Evolutionary conservation across 208 protist genomes (phyloP), one percentile per base, ranked within the genome.

Genomic region (Trypanosoma cruzi): DNA sequence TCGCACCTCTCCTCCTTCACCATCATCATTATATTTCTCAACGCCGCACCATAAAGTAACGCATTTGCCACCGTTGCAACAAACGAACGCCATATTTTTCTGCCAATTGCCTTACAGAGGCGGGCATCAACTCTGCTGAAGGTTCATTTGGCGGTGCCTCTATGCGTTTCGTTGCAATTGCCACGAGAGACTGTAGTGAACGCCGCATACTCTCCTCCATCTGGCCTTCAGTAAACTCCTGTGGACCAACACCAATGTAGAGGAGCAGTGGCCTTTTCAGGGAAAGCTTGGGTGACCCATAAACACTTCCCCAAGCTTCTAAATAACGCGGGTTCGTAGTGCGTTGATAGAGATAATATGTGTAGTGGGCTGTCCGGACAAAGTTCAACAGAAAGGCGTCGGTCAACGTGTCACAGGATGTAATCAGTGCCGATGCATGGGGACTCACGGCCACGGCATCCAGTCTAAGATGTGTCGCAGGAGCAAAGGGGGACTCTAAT

Each of bases 181-280:
- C n/a, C 22, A 64, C 50, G 3, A 66, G 24, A 1, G 54, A n/a
- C 20, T 42, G 34, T 20, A 64, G 57, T 22, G 56, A 73, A n/a
- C 50, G 67, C 32, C 20, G 56, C 5, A 44, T 59, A 13, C 13
- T 42, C 31, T 52, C 67, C 26, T 53, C 28, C 36, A 66, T 66
- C 22, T 3, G 32, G 8, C 18, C 36, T 32, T 73, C 67, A 18
- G 59, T 48, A 57, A 73, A 73, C 40, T 73, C 67, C 48, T 66
- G 67, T 42, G 67, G 54, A 0, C 67, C 67, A 66, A 73, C 67
- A 26, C 67, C 67, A 40, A 73, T 55, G 24, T 73, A 73, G 22
- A 73, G 48, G n/a, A 66, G 44, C 7, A 73, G 42, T 32, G 59
- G 50, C 56, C 24, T 50, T 59, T 0, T 16, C 16, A 37, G 8